Conservation (phyloP, 225 moss, liverwort and hornwort species). For the Neckera pumila region DNA sequence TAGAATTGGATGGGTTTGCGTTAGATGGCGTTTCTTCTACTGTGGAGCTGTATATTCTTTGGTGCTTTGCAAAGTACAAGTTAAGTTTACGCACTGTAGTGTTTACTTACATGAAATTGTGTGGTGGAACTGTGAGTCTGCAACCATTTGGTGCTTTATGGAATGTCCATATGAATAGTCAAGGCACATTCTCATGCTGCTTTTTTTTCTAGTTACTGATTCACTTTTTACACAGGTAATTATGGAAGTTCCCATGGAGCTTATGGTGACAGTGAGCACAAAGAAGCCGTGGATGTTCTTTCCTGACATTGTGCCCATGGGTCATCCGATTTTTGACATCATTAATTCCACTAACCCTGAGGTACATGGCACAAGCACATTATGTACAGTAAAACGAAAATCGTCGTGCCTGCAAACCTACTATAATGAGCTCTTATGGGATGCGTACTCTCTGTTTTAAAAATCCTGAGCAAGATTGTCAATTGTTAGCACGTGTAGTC, state of each 20-base stretch:
- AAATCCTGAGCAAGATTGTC: neutral
- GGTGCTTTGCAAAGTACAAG: neutral
- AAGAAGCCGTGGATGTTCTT: slow-evolving; percentile 68
- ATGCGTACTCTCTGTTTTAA: neutral
- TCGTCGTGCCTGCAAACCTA: neutral
- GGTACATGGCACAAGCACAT: slow-evolving; percentile 26
- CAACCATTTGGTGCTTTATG: neutral
- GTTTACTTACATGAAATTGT: neutral
- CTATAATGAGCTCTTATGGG: neutral
- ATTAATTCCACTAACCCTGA: slow-evolving; percentile 76
- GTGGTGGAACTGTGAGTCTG: neutral
- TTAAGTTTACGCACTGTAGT: neutral
- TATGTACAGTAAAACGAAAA: neutral
- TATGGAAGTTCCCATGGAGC: slow-evolving; percentile 86
- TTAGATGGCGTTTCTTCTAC: neutral
- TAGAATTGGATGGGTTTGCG: neutral
- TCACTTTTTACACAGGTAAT: slow-evolving; percentile 38
- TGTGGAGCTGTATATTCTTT: neutral
- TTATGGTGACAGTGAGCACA: slow-evolving; percentile 77
- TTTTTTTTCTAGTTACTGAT: neutral
- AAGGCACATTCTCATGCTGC: neutral
- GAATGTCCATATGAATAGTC: neutral
- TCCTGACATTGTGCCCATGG: slow-evolving; percentile 88
- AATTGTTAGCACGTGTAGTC: neutral
- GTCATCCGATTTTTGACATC: slow-evolving; percentile 88